Conservation (phyloP, 768 basidiomycete genomes). For the Russula earlei region DNA sequence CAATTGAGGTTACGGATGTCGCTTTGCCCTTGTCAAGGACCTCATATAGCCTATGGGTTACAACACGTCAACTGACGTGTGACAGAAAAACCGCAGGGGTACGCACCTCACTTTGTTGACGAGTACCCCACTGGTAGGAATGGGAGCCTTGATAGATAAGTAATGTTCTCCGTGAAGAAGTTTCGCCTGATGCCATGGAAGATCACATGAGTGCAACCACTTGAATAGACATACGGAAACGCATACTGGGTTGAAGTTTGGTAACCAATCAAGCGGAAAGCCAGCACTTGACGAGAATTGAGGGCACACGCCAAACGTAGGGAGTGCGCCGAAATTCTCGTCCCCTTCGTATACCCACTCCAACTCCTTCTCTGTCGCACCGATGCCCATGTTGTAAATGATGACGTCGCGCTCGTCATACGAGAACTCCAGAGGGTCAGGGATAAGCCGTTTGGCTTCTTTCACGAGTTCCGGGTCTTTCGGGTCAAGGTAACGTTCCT, state of each 20-base stretch:
- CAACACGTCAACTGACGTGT: too few relatives aligned
- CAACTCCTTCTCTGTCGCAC: constrained; percentile 87
- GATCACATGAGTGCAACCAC: neutral
- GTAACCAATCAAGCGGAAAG: constrained; percentile 75
- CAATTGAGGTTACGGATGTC: constrained; percentile 72
- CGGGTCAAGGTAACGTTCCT: constrained; percentile 52
- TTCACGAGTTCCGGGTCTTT: constrained; percentile 79
- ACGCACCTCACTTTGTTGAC: constrained; percentile 62
- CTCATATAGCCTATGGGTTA: constrained; percentile 58
- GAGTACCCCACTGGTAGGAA: constrained; percentile 77
- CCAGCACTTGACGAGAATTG: constrained; percentile 69
- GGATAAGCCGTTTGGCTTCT: constrained; percentile 61
- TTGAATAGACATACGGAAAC: neutral
- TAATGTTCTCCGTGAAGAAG: constrained; percentile 98
- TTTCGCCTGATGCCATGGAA: constrained; percentile 52
- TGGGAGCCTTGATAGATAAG: constrained; percentile 73
- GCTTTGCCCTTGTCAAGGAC: constrained; percentile 91
- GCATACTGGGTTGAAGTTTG: constrained; percentile 86
- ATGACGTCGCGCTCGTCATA: constrained; percentile 90
- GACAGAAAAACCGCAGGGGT: too few relatives aligned
- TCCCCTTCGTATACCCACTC: constrained; percentile 88
- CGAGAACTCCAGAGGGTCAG: constrained; percentile 49
- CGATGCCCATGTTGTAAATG: constrained; percentile 90
- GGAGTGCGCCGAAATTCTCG: constrained; percentile 77
- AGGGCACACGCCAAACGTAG: constrained; percentile 93